phyloP scores from a whole-genome alignment of 2,329 filamentous ascomycete genomes.

The Coleophoma crateriformis region DNA sequence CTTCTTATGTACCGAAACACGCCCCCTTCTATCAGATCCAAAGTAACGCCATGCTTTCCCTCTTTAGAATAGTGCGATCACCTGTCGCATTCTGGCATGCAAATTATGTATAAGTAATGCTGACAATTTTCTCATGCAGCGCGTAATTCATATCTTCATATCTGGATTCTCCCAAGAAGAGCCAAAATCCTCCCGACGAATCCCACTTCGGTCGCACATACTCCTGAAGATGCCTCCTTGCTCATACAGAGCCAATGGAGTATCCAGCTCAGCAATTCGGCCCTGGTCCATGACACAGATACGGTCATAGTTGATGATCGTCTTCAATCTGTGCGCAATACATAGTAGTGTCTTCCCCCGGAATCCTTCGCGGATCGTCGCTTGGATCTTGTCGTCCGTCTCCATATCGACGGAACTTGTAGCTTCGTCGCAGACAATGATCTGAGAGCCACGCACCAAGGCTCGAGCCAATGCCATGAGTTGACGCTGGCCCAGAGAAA shows the following conservation, averaged over 20 bases:
- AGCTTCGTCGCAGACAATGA: constrained; percentile 96
- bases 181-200: constrained; percentile 24
- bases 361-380: constrained; percentile 81
- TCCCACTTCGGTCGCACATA: constrained; percentile 62
- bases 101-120: too few relatives aligned
- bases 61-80: too few relatives aligned
- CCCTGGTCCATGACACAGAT: constrained; percentile 97
- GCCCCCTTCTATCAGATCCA: too few relatives aligned
- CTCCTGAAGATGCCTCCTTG: constrained; percentile 68
- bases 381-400: constrained; percentile 92
- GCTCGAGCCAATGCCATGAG: constrained; percentile 92
- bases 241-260: constrained; percentile 68
- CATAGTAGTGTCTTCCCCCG: constrained; percentile 82
- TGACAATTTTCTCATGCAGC: too few relatives aligned
- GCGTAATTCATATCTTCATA: too few relatives aligned
- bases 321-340: constrained; percentile 87
- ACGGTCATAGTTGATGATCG: constrained; percentile 89
- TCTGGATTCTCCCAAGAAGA: too few relatives aligned
- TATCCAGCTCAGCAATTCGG: constrained; percentile 78
- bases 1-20: too few relatives aligned
- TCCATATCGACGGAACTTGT: constrained; percentile 93
- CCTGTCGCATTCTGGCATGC: too few relatives aligned
- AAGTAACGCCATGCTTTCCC: too few relatives aligned
- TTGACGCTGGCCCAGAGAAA: constrained; percentile 90
- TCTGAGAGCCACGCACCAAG: constrained; percentile 78